Percentiles rank a stretch among this genome's conserved stretches.
These are phyloP conservation scores for Alnus rubra DNA, from an alignment of 306 rosid genomes.

Conservation along the genomic window DNA sequence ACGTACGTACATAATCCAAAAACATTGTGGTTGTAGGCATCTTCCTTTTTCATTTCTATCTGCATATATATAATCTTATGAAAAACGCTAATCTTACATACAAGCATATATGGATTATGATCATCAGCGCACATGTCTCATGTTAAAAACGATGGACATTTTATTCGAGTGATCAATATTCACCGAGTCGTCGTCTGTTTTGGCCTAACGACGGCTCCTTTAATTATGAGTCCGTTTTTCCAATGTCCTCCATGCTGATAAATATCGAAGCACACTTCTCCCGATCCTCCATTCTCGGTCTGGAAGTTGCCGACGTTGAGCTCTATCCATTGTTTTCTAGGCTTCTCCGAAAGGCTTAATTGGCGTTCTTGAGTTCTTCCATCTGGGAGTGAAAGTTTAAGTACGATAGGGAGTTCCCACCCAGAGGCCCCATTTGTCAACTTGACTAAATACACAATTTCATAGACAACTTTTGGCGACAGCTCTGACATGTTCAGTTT, in stretches of 20 bases:
- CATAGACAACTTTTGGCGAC: conserved; percentile 10
- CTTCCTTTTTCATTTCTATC: too few species aligned
- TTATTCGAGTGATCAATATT: not conserved
- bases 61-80: too few species aligned
- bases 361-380: not conserved
- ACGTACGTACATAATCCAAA: too few species aligned
- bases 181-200: not conserved
- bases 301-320: conserved; percentile 3
- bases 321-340: conserved; percentile 8
- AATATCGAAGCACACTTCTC: conserved; percentile 13
- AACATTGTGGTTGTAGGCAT: too few species aligned
- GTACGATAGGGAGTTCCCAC: conserved; percentile 23
- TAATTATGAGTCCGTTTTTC: conserved; percentile 11
- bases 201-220: conserved; percentile 5
- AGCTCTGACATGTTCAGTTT: conserved; percentile 21
- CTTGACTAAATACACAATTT: conserved; percentile 18
- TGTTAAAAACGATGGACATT: too few species aligned
- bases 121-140: too few species aligned
- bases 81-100: too few species aligned
- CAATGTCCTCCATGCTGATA: conserved; percentile 4
- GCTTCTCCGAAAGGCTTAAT: conserved; percentile 7
- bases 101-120: too few species aligned
- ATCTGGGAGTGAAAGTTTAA: not conserved
- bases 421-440: conserved; percentile 24
- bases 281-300: not conserved